A percentile compares a stretch with the other conserved stretches of the same genome.
phyloP scores from a whole-genome alignment of 805 yeast genomes.

The Candida patagonica region DNA sequence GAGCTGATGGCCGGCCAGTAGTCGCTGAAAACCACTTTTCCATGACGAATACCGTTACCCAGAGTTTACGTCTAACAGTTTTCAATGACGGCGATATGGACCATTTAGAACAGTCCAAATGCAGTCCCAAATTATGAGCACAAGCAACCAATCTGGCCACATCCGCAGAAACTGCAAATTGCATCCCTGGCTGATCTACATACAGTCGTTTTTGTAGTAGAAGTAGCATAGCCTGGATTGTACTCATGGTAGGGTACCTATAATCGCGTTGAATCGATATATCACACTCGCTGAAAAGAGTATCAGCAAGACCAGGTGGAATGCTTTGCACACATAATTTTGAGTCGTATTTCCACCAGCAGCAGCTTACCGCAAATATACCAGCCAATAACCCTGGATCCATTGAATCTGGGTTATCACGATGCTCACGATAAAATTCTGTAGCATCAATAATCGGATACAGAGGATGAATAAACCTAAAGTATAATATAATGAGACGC shows the following conservation, averaged over 20 bases:
- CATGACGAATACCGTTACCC: constrained; percentile 28
- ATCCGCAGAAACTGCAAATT: constrained; percentile 18
- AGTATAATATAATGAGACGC: constrained; percentile 26
- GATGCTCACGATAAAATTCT: constrained; percentile 24
- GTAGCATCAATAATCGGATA: constrained; percentile 28
- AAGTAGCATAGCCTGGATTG: constrained; percentile 27
- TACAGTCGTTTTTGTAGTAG: constrained; percentile 24
- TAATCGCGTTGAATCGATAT: constrained; percentile 24
- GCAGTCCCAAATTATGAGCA: constrained; percentile 27
- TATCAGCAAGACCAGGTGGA: constrained; percentile 21
- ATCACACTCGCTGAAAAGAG: constrained; percentile 22
- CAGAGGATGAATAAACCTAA: constrained; percentile 27
- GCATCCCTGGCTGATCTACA: constrained; percentile 26
- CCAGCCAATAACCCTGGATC: constrained; percentile 27
- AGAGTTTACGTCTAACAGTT: constrained; percentile 24
- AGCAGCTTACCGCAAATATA: constrained; percentile 26
- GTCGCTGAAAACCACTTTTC: constrained; percentile 30
- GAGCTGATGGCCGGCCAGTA: constrained; percentile 27
- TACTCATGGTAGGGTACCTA: constrained; percentile 23
- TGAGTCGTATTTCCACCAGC: constrained; percentile 29
- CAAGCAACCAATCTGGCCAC: constrained; percentile 24
- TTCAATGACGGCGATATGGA: constrained; percentile 25
- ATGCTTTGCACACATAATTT: constrained; percentile 24
- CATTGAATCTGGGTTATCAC: constrained; percentile 20
- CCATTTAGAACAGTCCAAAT: constrained; percentile 29